phyloP scores from a whole-genome alignment of 2,329 filamentous ascomycete genomes.

The Periglandula ipomoeae region DNA sequence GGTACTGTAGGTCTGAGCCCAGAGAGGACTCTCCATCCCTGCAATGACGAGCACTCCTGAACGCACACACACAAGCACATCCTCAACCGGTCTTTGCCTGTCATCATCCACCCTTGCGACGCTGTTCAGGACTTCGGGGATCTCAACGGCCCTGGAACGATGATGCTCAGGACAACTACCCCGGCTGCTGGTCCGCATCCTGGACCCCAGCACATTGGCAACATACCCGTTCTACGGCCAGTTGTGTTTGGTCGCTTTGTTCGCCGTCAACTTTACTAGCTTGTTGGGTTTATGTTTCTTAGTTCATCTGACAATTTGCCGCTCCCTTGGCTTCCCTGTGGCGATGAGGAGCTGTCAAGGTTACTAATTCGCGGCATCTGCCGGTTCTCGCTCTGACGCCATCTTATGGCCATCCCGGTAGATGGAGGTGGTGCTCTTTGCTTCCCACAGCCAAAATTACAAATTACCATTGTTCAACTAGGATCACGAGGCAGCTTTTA shows the following conservation, averaged over 20 bases:
- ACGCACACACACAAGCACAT: not conserved
- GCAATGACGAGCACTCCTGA: not conserved
- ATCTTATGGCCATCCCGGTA: constrained; percentile 1
- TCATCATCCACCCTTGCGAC: constrained; percentile 11
- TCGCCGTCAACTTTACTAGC: constrained; percentile 5
- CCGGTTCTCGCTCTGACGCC: constrained; percentile 2
- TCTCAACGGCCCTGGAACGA: constrained; percentile 10
- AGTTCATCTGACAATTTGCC: not conserved
- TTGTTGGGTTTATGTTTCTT: not conserved
- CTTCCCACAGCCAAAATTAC: not conserved
- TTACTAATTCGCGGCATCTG: not conserved
- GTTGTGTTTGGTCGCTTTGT: constrained; percentile 1
- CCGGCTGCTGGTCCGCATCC: constrained; percentile 2
- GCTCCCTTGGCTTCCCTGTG: not conserved
- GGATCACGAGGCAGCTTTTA: not conserved
- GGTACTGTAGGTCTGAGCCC: not conserved
- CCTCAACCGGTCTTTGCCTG: constrained; percentile 1
- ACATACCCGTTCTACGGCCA: constrained; percentile 10
- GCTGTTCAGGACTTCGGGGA: constrained; percentile 10
- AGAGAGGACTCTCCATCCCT: not conserved
- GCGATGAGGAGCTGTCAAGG: not conserved
- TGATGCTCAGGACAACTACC: not conserved
- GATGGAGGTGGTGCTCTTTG: not conserved
- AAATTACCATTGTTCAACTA: not conserved
- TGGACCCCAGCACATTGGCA: constrained; percentile 7